Evolutionary conservation across 768 basidiomycete genomes (phyloP), one percentile per base, ranked within the genome.

Genomic region (Lactifluus volemus): DNA sequence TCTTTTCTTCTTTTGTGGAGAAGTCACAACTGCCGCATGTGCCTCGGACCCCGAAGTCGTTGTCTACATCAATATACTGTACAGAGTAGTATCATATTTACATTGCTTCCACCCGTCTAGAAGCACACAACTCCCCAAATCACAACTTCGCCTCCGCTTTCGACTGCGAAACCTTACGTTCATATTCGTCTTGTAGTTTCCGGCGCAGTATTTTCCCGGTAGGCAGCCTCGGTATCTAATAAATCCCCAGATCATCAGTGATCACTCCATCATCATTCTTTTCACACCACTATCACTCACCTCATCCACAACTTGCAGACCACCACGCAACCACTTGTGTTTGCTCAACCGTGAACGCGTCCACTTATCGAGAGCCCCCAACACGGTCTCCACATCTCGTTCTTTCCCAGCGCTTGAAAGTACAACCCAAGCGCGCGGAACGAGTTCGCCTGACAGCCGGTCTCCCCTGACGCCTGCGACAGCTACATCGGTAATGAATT

Each of bases 391-490:
- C 36, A 62, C 66, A 70, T 86, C 85, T 5, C 76, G 67, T 47
- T 72, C 74, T 67, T 77, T 78, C 7, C 90, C 89, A 1, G 69
- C 67, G 0, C 73, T 63, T 58, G 83, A 86, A 7, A 91, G 72
- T 0, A 90, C 86, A 47, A 92, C 67, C 89, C 89, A 92, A 2
- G 90, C 90, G 1, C 84, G 81, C 0, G 89, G 89, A 1, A 86
- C 77, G 66, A 83, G 84, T 73, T 91, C 89, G 67, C 89, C 87
- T 0, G 77, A 75, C 0, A 84, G 84, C 3, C 85, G 83, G 0
- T 84, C 86, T 30, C 87, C 87, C 19, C 76, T 79, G 2, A 92
- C 86, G 14, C 89, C 89, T 0, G 85, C 87, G 17, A 92, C 89
- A 1, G 79, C 77, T 14, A 76, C 86, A 63, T 92, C 90, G 9